A percentile compares a stretch with the other conserved stretches of the same genome.
These are phyloP conservation scores for Ensete glaucum DNA, from an alignment of 176 grass and related monocot genomes.

Conservation along the genomic window DNA sequence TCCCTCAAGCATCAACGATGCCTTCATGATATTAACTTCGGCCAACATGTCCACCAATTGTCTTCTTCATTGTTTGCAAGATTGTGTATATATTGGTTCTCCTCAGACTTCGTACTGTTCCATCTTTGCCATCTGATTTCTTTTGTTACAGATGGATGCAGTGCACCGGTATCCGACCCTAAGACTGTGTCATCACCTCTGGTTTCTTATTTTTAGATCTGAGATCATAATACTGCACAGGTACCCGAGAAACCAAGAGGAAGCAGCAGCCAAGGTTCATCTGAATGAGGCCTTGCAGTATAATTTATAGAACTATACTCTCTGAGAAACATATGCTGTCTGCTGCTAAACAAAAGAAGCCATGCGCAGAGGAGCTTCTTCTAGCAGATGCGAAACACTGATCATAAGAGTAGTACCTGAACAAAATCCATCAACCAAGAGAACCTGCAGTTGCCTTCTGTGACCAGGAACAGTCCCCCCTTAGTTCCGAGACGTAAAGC, in stretches of 20 bases:
- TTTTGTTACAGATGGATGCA: too few relatives aligned
- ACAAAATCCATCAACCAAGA: background rate
- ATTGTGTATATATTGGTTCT: too few relatives aligned
- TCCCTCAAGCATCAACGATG: too few relatives aligned
- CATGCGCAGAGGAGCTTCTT: conserved; percentile 3
- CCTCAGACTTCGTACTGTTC: too few relatives aligned
- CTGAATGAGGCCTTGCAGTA: background rate
- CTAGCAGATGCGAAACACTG: background rate
- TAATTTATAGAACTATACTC: background rate
- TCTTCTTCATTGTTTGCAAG: too few relatives aligned
- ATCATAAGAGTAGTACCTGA: background rate
- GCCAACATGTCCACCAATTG: too few relatives aligned
- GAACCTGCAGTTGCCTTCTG: too few relatives aligned
- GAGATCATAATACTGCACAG: background rate
- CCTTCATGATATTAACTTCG: too few relatives aligned
- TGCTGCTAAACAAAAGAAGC: background rate
- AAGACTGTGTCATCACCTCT: background rate
- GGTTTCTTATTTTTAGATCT: background rate
- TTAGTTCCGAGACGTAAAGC: background rate
- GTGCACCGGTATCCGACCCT: too few relatives aligned
- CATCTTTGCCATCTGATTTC: too few relatives aligned
- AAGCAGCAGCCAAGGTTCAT: background rate
- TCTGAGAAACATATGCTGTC: background rate
- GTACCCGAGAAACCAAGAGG: background rate
- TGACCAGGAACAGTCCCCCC: background rate